Evolutionary conservation across 768 basidiomycete genomes (phyloP), one percentile per base, ranked within the genome.

Genomic region (Amanita jacksonii): DNA sequence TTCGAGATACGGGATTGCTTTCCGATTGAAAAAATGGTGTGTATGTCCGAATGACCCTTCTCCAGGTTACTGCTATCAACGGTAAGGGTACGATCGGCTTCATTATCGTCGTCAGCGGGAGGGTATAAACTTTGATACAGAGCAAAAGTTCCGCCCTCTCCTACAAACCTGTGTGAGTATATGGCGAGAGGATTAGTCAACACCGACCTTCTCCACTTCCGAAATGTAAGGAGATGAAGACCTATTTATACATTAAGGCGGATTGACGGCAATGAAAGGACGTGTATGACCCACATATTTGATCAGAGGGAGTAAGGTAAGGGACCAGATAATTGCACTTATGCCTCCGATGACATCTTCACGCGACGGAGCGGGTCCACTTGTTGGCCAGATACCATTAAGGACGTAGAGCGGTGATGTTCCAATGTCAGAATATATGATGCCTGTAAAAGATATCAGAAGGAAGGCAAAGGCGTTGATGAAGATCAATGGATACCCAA

Each of bases 101-200:
- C 72, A 24, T 60, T 55, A 46, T 72, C 67, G 28, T 64, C 55
- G 4, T 66, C 60, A 4, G 58, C 58, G 0, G 69, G 73, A 9
- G 79, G 79, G 49, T 69, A 79, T 9, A 81, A 54, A n/a, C 73
- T 72, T 54, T 79, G 76, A 53, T 65, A 76, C 8, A 82, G 58
- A 0, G 81, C 80, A 50, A 82, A 84, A 3, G 75, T 70, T 8
- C 81, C 81, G 8, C 82, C 81, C 57, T 85, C 82, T 15, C 81
- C 78, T 70, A 46, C 1, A 49, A 19, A 24, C 24, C 18, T 15
- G n/a, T 4, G 23, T 30, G 19, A 50, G 18, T 22, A 36, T 22
- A 10, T 8, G 8, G 44, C 19, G 27, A 13, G 16, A 18, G 10
- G 15, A 16, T 20, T 16, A 15, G 15, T 28, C 24, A 33, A 42